Evolutionary conservation across 1,284 basidiomycete species (phyloP).

Genomic region (Thecaphora frezii): DNA sequence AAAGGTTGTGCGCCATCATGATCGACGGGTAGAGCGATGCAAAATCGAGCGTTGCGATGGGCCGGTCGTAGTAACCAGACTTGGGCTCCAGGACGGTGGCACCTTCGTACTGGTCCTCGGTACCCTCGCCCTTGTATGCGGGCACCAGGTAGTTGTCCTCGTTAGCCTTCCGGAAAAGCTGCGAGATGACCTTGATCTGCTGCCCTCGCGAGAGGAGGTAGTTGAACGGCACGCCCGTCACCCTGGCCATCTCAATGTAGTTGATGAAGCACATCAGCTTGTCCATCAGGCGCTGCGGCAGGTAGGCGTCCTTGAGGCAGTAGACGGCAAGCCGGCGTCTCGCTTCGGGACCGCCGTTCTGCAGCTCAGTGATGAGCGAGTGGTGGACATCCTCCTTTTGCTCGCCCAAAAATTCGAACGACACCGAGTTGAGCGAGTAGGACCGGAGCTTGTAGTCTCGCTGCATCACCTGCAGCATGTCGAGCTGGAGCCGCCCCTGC

Average conservation of each 20-base stretch:
- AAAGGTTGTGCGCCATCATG: conserved; percentile 60
- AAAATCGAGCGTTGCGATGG: conserved; percentile 58
- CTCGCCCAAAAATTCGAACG: conserved; percentile 57
- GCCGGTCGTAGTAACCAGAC: conserved; percentile 57
- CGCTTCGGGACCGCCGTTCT: conserved; percentile 56
- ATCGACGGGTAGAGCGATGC: conserved; percentile 58
- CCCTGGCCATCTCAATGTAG: conserved; percentile 58
- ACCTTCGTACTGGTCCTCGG: conserved; percentile 58
- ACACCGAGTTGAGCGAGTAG: conserved; percentile 58
- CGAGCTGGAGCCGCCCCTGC: conserved; percentile 57
- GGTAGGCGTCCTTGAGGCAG: conserved; percentile 59
- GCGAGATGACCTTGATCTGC: conserved; percentile 58
- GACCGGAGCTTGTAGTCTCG: conserved; percentile 58
- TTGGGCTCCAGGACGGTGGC: conserved; percentile 58
- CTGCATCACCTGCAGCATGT: conserved; percentile 59
- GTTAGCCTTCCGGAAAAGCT: conserved; percentile 58
- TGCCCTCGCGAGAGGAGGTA: conserved; percentile 57
- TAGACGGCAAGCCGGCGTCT: conserved; percentile 57
- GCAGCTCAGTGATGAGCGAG: conserved; percentile 58
- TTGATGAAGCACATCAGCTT: conserved; percentile 60
- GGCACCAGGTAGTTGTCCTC: conserved; percentile 57
- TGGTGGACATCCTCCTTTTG: conserved; percentile 59
- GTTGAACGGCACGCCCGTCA: conserved; percentile 59
- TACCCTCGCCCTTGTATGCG: conserved; percentile 55
- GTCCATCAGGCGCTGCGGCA: conserved; percentile 58